phyloP scores from a whole-genome alignment of 73 alveolate species.

The Tetrahymena malaccensis region DNA sequence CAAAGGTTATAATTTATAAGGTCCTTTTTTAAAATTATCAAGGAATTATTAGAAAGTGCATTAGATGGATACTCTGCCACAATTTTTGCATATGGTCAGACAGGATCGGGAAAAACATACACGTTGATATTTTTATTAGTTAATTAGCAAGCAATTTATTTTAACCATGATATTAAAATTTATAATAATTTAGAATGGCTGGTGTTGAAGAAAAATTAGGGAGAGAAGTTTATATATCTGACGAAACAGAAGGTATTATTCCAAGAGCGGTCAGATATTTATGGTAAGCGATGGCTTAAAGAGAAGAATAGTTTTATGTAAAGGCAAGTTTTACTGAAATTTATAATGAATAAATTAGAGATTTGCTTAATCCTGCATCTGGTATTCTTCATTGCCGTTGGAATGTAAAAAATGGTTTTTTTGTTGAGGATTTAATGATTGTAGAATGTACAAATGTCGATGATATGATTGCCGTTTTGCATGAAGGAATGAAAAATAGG shows the following conservation, averaged over 20 bases:
- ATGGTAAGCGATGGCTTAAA: constrained; percentile 75
- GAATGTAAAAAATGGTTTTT: constrained; percentile 96
- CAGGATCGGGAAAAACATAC: constrained; percentile 97
- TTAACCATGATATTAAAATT: neutral
- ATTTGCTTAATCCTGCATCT: constrained; percentile 76
- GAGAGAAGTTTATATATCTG: constrained; percentile 75
- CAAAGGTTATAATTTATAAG: neutral
- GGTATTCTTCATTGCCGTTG: constrained; percentile 90
- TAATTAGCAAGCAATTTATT: neutral
- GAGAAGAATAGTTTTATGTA: constrained; percentile 80
- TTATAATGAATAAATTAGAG: constrained; percentile 88
- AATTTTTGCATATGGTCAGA: constrained; percentile 96
- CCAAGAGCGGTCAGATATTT: constrained; percentile 84
- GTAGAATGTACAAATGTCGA: constrained; percentile 93
- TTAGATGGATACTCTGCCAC: constrained; percentile 94
- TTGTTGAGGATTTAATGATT: constrained; percentile 95
- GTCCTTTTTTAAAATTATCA: neutral
- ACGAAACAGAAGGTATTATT: constrained; percentile 87
- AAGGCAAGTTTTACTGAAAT: constrained; percentile 89
- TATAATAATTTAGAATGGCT: constrained; percentile 33
- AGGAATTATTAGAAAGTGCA: constrained; percentile 83
- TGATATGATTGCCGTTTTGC: constrained; percentile 91
- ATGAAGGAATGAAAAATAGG: constrained; percentile 95
- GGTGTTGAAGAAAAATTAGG: constrained; percentile 85
- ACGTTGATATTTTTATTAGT: constrained; percentile 58